These are phyloP conservation scores for Glycine soja DNA, from an alignment of 306 rosid species.

Conservation along the genomic window DNA sequence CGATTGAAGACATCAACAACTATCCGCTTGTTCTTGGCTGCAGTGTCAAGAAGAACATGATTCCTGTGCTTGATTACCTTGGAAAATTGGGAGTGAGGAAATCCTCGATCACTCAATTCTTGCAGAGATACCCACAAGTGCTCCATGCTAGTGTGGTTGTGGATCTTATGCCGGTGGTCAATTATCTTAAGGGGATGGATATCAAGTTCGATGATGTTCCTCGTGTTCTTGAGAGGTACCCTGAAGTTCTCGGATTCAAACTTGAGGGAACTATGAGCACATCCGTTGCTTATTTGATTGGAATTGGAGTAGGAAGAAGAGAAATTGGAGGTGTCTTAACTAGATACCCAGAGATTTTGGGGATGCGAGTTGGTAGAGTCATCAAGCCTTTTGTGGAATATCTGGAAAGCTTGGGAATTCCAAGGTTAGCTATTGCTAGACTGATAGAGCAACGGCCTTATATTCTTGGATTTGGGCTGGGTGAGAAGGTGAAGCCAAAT, in stretches of 20 bases:
- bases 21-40: constrained; percentile 97
- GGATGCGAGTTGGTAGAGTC: constrained; percentile 91
- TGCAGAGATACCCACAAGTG: constrained; percentile 92
- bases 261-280: constrained; percentile 99
- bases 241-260: constrained; percentile 89
- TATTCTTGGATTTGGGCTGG: constrained; percentile 85
- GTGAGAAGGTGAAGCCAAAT: constrained; percentile 82
- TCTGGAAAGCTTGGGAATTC: constrained; percentile 85
- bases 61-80: constrained; percentile 97
- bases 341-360: constrained; percentile 86
- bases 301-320: constrained; percentile 90
- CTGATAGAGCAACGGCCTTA: constrained; percentile 86
- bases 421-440: constrained; percentile 86
- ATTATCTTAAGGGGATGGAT: constrained; percentile 97
- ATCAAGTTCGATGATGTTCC: constrained; percentile 77
- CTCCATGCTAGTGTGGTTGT: constrained; percentile 96
- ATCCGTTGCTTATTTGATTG: constrained; percentile 89
- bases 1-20: constrained; percentile 83
- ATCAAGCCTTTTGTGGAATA: constrained; percentile 95
- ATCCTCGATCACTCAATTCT: constrained; percentile 78
- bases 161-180: constrained; percentile 86
- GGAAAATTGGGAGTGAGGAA: constrained; percentile 95
- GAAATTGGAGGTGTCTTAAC: constrained; percentile 89
- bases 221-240: constrained; percentile 88
- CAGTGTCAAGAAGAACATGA: constrained; percentile 97